Evolutionary conservation across 108 stramenopile genomes (phyloP), one percentile per base, ranked within the genome.

Genomic region (Nitzschia sp.): DNA sequence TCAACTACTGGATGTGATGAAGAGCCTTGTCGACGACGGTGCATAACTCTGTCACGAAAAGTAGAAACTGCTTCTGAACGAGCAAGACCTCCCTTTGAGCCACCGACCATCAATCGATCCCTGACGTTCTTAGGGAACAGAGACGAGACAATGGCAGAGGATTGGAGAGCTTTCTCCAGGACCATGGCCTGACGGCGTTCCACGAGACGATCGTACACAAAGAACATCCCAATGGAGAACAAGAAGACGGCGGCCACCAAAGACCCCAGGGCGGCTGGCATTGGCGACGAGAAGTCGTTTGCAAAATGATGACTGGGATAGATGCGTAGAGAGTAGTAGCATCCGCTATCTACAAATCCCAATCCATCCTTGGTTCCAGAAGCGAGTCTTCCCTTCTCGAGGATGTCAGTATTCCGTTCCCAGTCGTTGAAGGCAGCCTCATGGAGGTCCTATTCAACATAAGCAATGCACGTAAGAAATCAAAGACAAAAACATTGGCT

Each of bases 271-370:
- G 84, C 60, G 0, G 46, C 60, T 10, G 86, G 78, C 38, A 50
- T 57, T 10, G 73, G 46, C 14, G 81, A 77, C 19, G 73, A 52
- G 61, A 82, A 86, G 51, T 76, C 54, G 37, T 73, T 57, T 19
- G 73, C 71, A 43, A 90, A 80, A 12, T 64, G 68, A 50, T 78
- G 50, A 10, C 83, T 80, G 51, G 89, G 89, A 64, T 87, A 90
- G 10, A 90, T 79, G 24, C 22, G 25, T 6, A 90, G 46, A 7
- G 37, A 21, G 51, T 74, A 80, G 10, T 41, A 19, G 60, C 74
- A 75, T 11, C 40, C 26, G 1, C 38, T 11, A 8, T 62, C 52
- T 20, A 41, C 51, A 29, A 71, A 56, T n/a, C 41, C 41, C 19
- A 67, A 29, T 0, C 66, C 66, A 21, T 9, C 12, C 14, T 43